Evolutionary conservation across 169 alveolate genomes (phyloP).

Genomic region (Plasmodium blacklocki): DNA sequence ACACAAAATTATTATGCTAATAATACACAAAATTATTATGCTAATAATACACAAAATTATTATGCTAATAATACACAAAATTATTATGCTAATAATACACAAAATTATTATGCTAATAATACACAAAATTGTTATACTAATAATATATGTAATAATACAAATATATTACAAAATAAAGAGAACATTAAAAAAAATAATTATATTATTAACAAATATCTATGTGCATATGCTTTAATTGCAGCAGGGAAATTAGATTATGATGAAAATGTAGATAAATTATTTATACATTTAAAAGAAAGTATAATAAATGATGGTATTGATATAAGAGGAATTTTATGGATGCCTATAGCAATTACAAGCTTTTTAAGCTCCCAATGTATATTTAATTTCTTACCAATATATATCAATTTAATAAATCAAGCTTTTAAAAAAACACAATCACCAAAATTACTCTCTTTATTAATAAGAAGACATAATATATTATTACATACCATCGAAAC

Average conservation of each 20-base stretch:
- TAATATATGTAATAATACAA: background rate
- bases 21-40: background rate
- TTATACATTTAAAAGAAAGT: constrained; percentile 48
- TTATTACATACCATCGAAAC: constrained; percentile 70
- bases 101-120: too few relatives aligned
- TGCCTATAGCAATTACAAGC: constrained; percentile 71
- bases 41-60: too few relatives aligned
- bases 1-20: too few relatives aligned
- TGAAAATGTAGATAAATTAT: constrained; percentile 39
- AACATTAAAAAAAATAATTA: constrained; percentile 9
- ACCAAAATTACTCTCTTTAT: constrained; percentile 48
- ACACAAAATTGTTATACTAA: too few relatives aligned
- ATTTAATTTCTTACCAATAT: constrained; percentile 60
- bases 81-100: background rate
- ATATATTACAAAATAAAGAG: background rate
- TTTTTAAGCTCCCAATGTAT: constrained; percentile 55
- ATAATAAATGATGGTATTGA: constrained; percentile 64
- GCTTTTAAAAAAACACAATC: constrained; percentile 75
- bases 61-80: too few relatives aligned
- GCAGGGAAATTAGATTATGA: constrained; percentile 70
- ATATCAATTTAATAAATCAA: constrained; percentile 50
- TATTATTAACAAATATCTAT: constrained; percentile 47
- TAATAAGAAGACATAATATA: constrained; percentile 70
- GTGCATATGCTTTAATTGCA: constrained; percentile 76
- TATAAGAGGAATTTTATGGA: constrained; percentile 74